A percentile compares a stretch with the other conserved stretches of the same genome.
Evolutionary conservation across 164 flowering plant species (phyloP).

Genomic region (Nelumbo lutea): DNA sequence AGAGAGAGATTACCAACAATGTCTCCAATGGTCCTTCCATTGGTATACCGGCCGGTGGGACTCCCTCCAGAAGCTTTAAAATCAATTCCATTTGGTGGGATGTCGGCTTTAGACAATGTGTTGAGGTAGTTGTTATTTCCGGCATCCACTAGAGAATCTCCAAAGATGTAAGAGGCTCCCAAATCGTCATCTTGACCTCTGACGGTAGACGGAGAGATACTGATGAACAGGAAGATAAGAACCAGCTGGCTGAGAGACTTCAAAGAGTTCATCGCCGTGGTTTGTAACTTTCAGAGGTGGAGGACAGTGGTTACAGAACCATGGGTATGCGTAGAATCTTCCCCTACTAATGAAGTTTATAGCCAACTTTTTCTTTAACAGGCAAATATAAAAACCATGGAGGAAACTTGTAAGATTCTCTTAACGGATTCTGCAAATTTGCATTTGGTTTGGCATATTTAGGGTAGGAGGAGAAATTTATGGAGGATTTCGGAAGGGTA

Average conservation of each 20-base stretch:
- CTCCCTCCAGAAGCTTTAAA: constrained; percentile 64
- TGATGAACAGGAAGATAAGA: constrained; percentile 16
- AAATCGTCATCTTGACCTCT: constrained; percentile 21
- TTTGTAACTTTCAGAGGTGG: neutral
- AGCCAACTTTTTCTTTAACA: neutral
- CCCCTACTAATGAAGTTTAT: constrained; percentile 1
- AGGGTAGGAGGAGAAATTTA: constrained; percentile 3
- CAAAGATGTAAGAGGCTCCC: constrained; percentile 83
- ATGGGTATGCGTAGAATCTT: neutral
- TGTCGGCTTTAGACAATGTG: constrained; percentile 75
- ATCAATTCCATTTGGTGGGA: constrained; percentile 81
- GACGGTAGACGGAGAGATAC: constrained; percentile 12
- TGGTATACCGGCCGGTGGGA: constrained; percentile 89
- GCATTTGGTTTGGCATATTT: constrained; percentile 44
- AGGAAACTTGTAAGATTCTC: constrained; percentile 26
- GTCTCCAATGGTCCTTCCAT: constrained; percentile 92
- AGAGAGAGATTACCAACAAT: constrained; percentile 57
- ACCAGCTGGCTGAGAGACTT: constrained; percentile 3
- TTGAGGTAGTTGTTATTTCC: constrained; percentile 81
- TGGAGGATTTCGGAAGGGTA: constrained; percentile 23
- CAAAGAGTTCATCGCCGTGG: constrained; percentile 15
- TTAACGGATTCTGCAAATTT: constrained; percentile 8
- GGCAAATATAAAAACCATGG: neutral
- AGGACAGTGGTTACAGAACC: neutral
- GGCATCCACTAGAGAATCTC: constrained; percentile 93